A percentile compares a stretch with the other conserved stretches of the same genome.
phyloP scores from a whole-genome alignment of 768 basidiomycete genomes.

The Tulasnella sp. region DNA sequence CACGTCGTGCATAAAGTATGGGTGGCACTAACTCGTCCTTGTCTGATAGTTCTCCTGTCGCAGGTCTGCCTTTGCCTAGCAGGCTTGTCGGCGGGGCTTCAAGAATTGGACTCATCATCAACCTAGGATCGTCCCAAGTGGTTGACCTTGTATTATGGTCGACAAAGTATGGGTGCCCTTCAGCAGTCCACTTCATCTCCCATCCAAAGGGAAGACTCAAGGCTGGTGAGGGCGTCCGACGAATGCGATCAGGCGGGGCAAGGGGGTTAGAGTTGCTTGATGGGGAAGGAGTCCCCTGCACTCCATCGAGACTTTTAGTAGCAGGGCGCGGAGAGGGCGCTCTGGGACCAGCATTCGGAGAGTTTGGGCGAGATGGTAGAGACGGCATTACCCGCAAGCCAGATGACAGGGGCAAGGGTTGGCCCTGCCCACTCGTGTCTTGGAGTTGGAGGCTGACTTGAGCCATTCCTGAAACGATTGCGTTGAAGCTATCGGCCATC shows the following conservation, averaged over 20 bases:
- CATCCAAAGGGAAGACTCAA: constrained; percentile 72
- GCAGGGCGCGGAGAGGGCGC: neutral
- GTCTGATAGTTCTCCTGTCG: neutral
- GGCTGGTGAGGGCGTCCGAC: constrained; percentile 6
- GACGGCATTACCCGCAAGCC: neutral
- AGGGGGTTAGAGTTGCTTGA: neutral
- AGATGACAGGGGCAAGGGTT: neutral
- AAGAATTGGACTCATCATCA: constrained; percentile 36
- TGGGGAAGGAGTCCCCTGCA: neutral
- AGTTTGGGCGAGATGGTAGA: neutral
- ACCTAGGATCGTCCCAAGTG: constrained; percentile 97
- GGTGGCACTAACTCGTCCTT: neutral
- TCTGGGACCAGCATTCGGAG: neutral
- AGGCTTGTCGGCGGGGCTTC: neutral
- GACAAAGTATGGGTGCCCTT: constrained; percentile 97
- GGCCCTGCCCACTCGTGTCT: neutral
- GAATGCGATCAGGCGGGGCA: neutral
- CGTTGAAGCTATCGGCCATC: neutral
- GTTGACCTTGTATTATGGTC: constrained; percentile 99
- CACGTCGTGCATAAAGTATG: neutral
- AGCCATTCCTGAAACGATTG: neutral
- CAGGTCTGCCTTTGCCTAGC: neutral
- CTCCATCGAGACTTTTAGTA: neutral
- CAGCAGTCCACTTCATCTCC: constrained; percentile 99
- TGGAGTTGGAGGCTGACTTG: neutral